Evolutionary conservation across 2,329 filamentous ascomycete genomes (phyloP).

Genomic region (Talaromyces islandicus): DNA sequence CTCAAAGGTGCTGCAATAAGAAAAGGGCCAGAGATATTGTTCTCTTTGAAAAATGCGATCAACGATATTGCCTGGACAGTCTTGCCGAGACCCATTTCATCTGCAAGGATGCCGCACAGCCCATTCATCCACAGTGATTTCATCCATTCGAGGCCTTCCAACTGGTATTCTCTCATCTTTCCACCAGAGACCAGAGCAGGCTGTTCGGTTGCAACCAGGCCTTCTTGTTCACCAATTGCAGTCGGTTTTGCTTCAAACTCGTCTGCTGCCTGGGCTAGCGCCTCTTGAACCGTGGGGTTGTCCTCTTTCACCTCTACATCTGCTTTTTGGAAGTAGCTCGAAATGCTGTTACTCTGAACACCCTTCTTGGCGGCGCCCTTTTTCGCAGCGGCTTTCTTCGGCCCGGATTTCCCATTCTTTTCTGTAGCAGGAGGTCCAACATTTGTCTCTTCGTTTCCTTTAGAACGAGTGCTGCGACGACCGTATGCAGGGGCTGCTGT

Average conservation of each 20-base stretch:
- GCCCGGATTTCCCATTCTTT: slow-evolving; percentile 10
- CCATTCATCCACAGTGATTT: slow-evolving; percentile 77
- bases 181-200: slow-evolving; percentile 80
- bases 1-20: slow-evolving; percentile 85
- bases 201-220: slow-evolving; percentile 72
- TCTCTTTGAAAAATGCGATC: slow-evolving; percentile 79
- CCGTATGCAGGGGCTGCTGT: slow-evolving; percentile 15
- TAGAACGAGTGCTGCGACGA: slow-evolving; percentile 29
- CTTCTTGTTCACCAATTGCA: slow-evolving; percentile 58
- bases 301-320: slow-evolving; percentile 50
- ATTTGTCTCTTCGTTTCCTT: slow-evolving; percentile 15
- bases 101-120: slow-evolving; percentile 82
- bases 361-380: slow-evolving; percentile 24
- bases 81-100: slow-evolving; percentile 93
- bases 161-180: slow-evolving; percentile 87
- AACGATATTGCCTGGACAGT: slow-evolving; percentile 87
- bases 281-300: slow-evolving; percentile 51
- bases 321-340: slow-evolving; percentile 56
- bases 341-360: slow-evolving; percentile 41
- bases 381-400: slow-evolving; percentile 16
- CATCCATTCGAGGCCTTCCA: slow-evolving; percentile 94
- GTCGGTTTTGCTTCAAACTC: slow-evolving; percentile 53
- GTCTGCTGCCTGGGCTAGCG: slow-evolving; percentile 52
- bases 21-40: slow-evolving; percentile 83
- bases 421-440: slow-evolving; percentile 13